A percentile compares a stretch with the other conserved stretches of the same genome.
phyloP scores from a whole-genome alignment of 805 yeast species.

The Deakozyma indianensis region DNA sequence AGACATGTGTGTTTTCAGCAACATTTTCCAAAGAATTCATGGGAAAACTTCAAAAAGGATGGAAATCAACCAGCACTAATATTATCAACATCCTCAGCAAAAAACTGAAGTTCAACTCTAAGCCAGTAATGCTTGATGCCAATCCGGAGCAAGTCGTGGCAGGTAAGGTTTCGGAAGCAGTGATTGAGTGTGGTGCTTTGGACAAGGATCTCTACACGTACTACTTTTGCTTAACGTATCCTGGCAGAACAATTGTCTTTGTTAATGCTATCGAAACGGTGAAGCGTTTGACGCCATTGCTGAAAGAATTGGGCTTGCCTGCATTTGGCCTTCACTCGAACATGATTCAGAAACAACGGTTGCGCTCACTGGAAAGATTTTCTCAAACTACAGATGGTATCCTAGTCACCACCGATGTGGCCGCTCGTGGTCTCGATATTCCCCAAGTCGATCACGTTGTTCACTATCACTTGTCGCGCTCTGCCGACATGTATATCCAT shows the following conservation, averaged over 20 bases:
- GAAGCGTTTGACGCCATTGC: slow-evolving; percentile 63
- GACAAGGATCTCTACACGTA: slow-evolving; percentile 86
- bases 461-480: slow-evolving; percentile 87
- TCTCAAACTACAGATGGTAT: slow-evolving; percentile 33
- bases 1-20: slow-evolving; percentile 88
- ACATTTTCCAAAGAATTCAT: slow-evolving; percentile 78
- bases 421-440: slow-evolving; percentile 95
- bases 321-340: slow-evolving; percentile 77
- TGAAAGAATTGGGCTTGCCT: slow-evolving; percentile 51
- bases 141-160: slow-evolving; percentile 77
- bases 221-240: slow-evolving; percentile 72
- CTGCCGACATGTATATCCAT: slow-evolving; percentile 90
- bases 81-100: slow-evolving; percentile 50
- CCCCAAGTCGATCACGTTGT: slow-evolving; percentile 84
- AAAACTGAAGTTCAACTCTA: slow-evolving; percentile 55
- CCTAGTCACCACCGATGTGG: slow-evolving; percentile 89
- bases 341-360: slow-evolving; percentile 88
- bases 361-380: slow-evolving; percentile 74
- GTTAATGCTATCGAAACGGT: slow-evolving; percentile 95
- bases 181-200: slow-evolving; percentile 79
- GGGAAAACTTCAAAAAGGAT: slow-evolving; percentile 37
- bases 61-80: slow-evolving; percentile 28
- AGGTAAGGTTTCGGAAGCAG: slow-evolving; percentile 60
- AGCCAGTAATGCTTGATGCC: slow-evolving; percentile 65
- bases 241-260: slow-evolving; percentile 81